A percentile compares a stretch with the other conserved stretches of the same genome.
These are phyloP conservation scores for Coniochaeta sp. DNA, from an alignment of 2,329 filamentous ascomycete species.

Conservation along the genomic window DNA sequence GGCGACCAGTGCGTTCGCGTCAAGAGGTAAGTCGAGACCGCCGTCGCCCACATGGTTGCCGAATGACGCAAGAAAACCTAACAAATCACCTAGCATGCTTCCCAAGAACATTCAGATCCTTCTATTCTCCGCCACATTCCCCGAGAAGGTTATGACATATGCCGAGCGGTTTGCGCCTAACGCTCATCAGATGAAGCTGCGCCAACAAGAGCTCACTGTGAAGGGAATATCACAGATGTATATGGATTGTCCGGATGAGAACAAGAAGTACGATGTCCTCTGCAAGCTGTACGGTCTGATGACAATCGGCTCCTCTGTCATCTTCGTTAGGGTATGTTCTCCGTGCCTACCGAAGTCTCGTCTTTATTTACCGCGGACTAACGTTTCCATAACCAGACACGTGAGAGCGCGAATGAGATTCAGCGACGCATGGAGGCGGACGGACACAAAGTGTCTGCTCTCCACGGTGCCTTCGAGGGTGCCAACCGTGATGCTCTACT, in stretches of 20 bases:
- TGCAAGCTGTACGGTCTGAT: slow-evolving; percentile 93
- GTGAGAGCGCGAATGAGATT: slow-evolving; percentile 78
- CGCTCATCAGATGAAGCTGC: slow-evolving; percentile 79
- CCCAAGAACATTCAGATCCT: slow-evolving; percentile 75
- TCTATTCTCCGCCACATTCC: slow-evolving; percentile 92
- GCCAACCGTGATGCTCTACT: slow-evolving; percentile 76
- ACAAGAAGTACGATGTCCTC: slow-evolving; percentile 80
- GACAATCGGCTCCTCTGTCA: slow-evolving; percentile 95
- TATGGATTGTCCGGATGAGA: slow-evolving; percentile 78
- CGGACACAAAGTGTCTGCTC: slow-evolving; percentile 83
- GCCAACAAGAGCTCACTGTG: slow-evolving; percentile 87
- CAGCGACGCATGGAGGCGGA: slow-evolving; percentile 79
- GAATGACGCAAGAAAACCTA: background rate
- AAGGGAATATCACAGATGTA: slow-evolving; percentile 98
- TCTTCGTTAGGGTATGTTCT: slow-evolving; percentile 79
- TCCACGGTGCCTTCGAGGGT: slow-evolving; percentile 85
- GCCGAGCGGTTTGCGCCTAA: slow-evolving; percentile 78
- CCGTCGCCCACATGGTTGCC: background rate
- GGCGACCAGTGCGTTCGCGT: slow-evolving; percentile 92
- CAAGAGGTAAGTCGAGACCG: slow-evolving; percentile 61
- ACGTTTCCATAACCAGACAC: slow-evolving; percentile 47
- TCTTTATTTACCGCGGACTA: background rate
- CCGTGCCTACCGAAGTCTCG: background rate
- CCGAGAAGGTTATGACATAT: slow-evolving; percentile 76
- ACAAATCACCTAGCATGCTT: slow-evolving; percentile 48